These are phyloP conservation scores for Cyberlindnera xishuangbannaensis DNA, from an alignment of 805 yeast species.

Conservation along the genomic window DNA sequence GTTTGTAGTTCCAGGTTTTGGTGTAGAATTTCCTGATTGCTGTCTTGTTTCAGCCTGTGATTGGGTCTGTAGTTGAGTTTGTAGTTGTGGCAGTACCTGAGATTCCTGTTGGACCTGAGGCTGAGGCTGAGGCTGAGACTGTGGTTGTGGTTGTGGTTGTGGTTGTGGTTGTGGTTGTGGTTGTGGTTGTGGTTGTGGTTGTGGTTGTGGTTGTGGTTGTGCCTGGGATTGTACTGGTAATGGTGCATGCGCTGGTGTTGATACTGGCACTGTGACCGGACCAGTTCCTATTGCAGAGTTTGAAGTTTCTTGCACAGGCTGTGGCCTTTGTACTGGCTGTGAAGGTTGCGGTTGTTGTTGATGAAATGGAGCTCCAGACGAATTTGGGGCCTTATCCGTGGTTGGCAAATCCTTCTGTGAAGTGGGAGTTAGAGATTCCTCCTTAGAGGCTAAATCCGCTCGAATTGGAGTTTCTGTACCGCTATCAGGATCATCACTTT, in stretches of 20 bases:
- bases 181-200: too few relatives aligned
- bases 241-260: background rate
- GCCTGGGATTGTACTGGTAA: background rate
- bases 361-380: too few relatives aligned
- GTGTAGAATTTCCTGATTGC: background rate
- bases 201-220: slow-evolving; percentile 1
- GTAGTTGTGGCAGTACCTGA: background rate
- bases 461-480: slow-evolving; percentile 1
- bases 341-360: too few relatives aligned
- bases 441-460: background rate
- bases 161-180: slow-evolving; percentile 5
- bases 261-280: too few relatives aligned
- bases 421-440: too few relatives aligned
- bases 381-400: too few relatives aligned
- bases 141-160: background rate
- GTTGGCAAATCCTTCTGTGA: too few relatives aligned
- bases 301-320: too few relatives aligned
- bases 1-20: background rate
- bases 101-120: slow-evolving; percentile 2
- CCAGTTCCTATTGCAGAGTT: too few relatives aligned
- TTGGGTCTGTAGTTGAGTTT: background rate
- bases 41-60: background rate
- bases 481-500: background rate
- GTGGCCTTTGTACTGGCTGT: too few relatives aligned
- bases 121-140: slow-evolving; percentile 3